Conservation (phyloP, 225 moss, liverwort and hornwort genomes). For the Antitrichia curtipendula region DNA sequence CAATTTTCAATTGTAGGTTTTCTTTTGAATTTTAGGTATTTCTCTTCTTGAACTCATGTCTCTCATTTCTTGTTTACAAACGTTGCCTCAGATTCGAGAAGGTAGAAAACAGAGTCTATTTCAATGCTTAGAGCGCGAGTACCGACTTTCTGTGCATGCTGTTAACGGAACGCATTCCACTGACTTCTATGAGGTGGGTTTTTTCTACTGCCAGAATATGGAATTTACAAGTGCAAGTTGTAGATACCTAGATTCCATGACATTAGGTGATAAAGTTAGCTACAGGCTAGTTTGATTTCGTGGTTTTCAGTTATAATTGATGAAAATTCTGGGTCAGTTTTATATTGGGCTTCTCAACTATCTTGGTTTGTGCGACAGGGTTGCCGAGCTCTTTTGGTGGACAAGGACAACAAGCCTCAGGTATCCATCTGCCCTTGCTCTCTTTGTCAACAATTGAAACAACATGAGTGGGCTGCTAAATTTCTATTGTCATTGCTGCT, state of each 20-base stretch:
- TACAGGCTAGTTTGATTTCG: not conserved
- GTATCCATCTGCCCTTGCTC: conserved; percentile 1
- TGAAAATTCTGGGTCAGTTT: not conserved
- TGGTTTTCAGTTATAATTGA: not conserved
- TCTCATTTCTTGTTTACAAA: not conserved
- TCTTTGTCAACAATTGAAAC: not conserved
- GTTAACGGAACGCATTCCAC: conserved; percentile 37
- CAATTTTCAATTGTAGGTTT: not conserved
- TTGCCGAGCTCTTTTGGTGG: conserved; percentile 74
- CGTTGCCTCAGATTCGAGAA: conserved; percentile 55
- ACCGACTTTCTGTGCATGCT: conserved; percentile 59
- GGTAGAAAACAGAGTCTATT: conserved; percentile 67
- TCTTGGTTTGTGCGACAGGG: conserved; percentile 41
- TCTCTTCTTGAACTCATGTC: not conserved
- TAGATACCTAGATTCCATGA: not conserved
- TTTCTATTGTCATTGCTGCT: not conserved
- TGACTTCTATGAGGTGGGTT: conserved; percentile 49
- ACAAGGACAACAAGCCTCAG: conserved; percentile 86
- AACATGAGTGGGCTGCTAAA: not conserved
- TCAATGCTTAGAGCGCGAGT: conserved; percentile 87
- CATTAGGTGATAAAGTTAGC: not conserved
- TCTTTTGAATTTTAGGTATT: not conserved
- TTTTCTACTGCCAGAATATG: not conserved
- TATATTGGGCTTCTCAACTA: not conserved
- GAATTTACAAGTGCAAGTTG: not conserved